These are phyloP conservation scores for Talaromyces sp. DNA, from an alignment of 2,329 filamentous ascomycete species.

Conservation along the genomic window DNA sequence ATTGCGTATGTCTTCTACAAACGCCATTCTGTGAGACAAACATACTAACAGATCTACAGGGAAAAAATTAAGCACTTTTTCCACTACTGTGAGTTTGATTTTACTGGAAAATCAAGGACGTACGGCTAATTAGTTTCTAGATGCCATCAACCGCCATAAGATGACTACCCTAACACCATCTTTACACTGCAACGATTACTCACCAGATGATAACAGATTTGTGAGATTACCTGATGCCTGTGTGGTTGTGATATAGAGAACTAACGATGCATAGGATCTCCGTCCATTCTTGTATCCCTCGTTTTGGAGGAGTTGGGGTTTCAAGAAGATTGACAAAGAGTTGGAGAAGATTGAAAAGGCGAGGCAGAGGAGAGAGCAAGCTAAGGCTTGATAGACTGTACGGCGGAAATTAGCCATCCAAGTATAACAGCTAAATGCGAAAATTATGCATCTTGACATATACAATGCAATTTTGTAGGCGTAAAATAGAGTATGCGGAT, in stretches of 20 bases:
- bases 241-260: not conserved
- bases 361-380: conserved; percentile 3
- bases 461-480: not conserved
- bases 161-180: conserved; percentile 19
- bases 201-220: conserved; percentile 53
- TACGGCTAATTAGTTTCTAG: not conserved
- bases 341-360: conserved; percentile 25
- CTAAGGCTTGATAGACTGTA: not conserved
- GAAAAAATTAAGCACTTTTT: conserved; percentile 44
- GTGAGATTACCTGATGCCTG: not conserved
- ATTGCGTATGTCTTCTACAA: conserved; percentile 13
- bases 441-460: not conserved
- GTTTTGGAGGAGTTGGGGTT: conserved; percentile 29
- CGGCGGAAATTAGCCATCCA: not conserved
- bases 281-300: conserved; percentile 48
- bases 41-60: not conserved
- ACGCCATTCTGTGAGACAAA: not conserved
- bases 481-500: not conserved
- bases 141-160: conserved; percentile 19
- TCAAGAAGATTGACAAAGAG: conserved; percentile 44
- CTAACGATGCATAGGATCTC: conserved; percentile 38
- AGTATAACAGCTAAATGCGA: not conserved
- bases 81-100: conserved; percentile 16
- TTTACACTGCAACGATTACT: conserved; percentile 36
- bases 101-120: not conserved